These are phyloP conservation scores for Blastomyces parvus DNA, from an alignment of 2,329 filamentous ascomycete species.

Conservation along the genomic window DNA sequence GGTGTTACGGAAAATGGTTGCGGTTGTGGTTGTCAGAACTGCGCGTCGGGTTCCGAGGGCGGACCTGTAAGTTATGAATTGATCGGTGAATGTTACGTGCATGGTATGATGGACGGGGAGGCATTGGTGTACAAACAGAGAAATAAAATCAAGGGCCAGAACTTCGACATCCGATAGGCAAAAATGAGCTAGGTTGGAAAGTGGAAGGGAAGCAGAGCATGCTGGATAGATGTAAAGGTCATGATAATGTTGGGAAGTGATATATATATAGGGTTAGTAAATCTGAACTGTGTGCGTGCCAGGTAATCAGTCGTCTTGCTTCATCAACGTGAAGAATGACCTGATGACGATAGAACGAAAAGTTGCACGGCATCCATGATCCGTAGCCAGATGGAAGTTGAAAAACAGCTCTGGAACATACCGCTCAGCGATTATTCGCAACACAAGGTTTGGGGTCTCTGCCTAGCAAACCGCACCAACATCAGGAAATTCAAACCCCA, in stretches of 20 bases:
- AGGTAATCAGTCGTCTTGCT: neutral
- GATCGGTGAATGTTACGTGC: constrained; percentile 14
- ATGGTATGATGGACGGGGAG: constrained; percentile 17
- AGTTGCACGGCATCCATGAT: too few relatives aligned
- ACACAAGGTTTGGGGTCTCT: too few relatives aligned
- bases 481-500: too few relatives aligned
- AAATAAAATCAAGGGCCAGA: constrained; percentile 2
- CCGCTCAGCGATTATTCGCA: too few relatives aligned
- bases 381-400: too few relatives aligned
- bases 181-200: neutral
- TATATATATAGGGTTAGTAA: neutral
- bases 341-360: neutral
- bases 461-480: too few relatives aligned
- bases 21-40: neutral
- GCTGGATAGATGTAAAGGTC: neutral
- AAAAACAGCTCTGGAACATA: too few relatives aligned
- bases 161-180: neutral
- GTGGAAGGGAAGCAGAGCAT: neutral
- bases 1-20: neutral
- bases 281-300: neutral
- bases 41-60: neutral
- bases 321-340: neutral
- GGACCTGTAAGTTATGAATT: constrained; percentile 7
- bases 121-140: constrained; percentile 5
- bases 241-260: neutral